Evolutionary conservation across 2,329 filamentous ascomycete species (phyloP).

Genomic region (Verticillium alfalfae): DNA sequence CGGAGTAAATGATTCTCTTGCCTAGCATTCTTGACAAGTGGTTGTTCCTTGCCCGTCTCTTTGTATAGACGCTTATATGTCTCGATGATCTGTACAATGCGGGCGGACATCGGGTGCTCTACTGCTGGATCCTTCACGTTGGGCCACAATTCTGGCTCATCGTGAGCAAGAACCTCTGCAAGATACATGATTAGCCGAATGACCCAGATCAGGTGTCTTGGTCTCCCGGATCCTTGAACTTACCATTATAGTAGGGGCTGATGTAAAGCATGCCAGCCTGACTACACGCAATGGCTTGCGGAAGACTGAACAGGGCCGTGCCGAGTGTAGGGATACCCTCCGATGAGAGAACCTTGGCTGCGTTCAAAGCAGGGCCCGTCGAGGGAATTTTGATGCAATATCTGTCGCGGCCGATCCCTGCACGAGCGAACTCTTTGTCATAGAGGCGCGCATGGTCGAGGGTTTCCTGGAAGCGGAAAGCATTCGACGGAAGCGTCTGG

Average conservation of each 20-base stretch:
- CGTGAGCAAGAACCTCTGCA: conserved; percentile 35
- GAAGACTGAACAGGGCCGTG: conserved; percentile 39
- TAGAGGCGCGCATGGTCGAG: conserved; percentile 40
- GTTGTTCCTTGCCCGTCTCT: conserved; percentile 41
- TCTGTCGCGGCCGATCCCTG: conserved; percentile 36
- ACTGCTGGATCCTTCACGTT: conserved; percentile 38
- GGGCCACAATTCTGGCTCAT: conserved; percentile 37
- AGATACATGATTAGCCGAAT: neutral
- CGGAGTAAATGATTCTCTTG: conserved; percentile 7
- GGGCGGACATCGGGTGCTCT: conserved; percentile 39
- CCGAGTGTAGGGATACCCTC: conserved; percentile 42
- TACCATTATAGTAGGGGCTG: conserved; percentile 44
- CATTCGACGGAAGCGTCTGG: conserved; percentile 39
- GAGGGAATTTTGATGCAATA: conserved; percentile 47
- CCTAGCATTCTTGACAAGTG: conserved; percentile 40
- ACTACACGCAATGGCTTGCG: conserved; percentile 42
- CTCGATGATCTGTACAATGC: conserved; percentile 42
- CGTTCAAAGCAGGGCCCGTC: conserved; percentile 40
- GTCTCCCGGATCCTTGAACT: conserved; percentile 1
- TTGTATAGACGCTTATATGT: conserved; percentile 37
- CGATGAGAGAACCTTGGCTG: conserved; percentile 30
- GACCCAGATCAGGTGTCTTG: neutral
- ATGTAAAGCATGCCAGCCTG: conserved; percentile 41
- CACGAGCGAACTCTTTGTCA: conserved; percentile 36
- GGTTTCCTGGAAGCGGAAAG: conserved; percentile 37